These are phyloP conservation scores for Boletus holoroseus DNA, from an alignment of 1,284 basidiomycete genomes.

Conservation along the genomic window DNA sequence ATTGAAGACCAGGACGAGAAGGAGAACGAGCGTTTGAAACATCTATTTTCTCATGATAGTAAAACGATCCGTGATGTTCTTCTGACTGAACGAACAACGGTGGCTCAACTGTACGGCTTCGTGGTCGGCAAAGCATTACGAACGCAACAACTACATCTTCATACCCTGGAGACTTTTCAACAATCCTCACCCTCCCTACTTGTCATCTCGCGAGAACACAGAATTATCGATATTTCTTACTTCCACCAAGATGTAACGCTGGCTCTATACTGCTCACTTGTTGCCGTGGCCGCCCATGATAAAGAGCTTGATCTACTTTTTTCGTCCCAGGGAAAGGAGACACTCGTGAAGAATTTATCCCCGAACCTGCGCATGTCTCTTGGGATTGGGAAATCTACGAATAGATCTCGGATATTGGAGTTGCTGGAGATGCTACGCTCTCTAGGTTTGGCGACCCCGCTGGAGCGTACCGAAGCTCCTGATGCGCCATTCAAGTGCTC, in stretches of 20 bases:
- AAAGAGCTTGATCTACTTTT: conserved; percentile 50
- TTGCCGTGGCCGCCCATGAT: conserved; percentile 49
- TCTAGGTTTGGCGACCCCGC: conserved; percentile 51
- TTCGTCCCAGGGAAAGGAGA: conserved; percentile 43
- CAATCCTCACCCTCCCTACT: conserved; percentile 33
- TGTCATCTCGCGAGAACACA: conserved; percentile 48
- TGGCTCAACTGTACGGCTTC: conserved; percentile 66
- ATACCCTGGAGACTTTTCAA: conserved; percentile 47
- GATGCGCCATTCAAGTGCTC: conserved; percentile 43
- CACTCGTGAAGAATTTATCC: conserved; percentile 48
- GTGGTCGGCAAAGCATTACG: conserved; percentile 59
- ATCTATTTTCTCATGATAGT: conserved; percentile 49
- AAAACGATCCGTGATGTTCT: conserved; percentile 54
- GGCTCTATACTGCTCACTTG: conserved; percentile 52
- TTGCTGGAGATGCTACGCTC: conserved; percentile 51
- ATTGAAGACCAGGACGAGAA: conserved; percentile 38
- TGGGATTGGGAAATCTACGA: conserved; percentile 51
- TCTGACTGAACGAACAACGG: conserved; percentile 57
- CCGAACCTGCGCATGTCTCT: conserved; percentile 43
- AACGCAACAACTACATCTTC: conserved; percentile 58
- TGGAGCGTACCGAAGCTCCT: conserved; percentile 41
- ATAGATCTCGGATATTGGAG: conserved; percentile 54
- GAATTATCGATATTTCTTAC: conserved; percentile 52
- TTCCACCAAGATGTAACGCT: conserved; percentile 58
- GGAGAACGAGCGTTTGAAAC: conserved; percentile 41